Conservation (phyloP, 106 monocot species). For the Dendrobium officinale region DNA sequence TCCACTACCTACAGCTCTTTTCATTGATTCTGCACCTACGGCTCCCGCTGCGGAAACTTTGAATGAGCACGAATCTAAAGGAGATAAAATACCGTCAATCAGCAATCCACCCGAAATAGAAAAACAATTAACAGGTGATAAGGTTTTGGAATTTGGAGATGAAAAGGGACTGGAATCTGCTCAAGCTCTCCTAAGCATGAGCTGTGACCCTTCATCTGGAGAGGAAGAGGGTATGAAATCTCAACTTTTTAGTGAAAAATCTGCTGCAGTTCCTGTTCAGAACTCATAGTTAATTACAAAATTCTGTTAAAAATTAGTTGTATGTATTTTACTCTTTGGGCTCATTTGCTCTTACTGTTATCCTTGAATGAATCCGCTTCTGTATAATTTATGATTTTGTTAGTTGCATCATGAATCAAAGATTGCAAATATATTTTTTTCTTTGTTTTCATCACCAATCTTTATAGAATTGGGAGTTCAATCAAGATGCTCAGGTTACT, state of each 20-base stretch:
- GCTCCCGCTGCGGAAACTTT: slow-evolving; percentile 9
- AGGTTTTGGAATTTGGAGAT: slow-evolving; percentile 29
- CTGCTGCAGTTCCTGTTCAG: slow-evolving; percentile 45
- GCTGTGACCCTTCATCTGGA: slow-evolving; percentile 19
- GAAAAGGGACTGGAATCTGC: slow-evolving; percentile 53
- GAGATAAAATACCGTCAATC: too few species aligned
- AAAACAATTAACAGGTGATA: slow-evolving; percentile 5
- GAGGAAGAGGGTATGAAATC: slow-evolving; percentile 27
- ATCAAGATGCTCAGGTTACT: too few species aligned
- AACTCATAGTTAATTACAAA: slow-evolving; percentile 26
- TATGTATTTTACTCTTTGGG: background rate
- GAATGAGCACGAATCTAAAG: background rate
- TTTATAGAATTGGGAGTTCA: too few species aligned
- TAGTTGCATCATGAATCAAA: too few species aligned
- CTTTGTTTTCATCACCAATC: too few species aligned
- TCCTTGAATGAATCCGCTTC: slow-evolving; percentile 16
- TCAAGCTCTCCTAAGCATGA: slow-evolving; percentile 58
- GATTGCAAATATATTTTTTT: too few species aligned
- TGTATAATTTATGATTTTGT: slow-evolving; percentile 25
- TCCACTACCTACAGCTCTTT: slow-evolving; percentile 1
- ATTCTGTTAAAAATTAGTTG: slow-evolving; percentile 6
- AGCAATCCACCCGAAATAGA: background rate
- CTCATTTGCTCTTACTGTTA: background rate
- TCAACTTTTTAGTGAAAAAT: slow-evolving; percentile 34
- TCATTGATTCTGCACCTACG: slow-evolving; percentile 5